Evolutionary conservation across 495 filamentous ascomycete species (phyloP).

Genomic region (Neurospora sp.): DNA sequence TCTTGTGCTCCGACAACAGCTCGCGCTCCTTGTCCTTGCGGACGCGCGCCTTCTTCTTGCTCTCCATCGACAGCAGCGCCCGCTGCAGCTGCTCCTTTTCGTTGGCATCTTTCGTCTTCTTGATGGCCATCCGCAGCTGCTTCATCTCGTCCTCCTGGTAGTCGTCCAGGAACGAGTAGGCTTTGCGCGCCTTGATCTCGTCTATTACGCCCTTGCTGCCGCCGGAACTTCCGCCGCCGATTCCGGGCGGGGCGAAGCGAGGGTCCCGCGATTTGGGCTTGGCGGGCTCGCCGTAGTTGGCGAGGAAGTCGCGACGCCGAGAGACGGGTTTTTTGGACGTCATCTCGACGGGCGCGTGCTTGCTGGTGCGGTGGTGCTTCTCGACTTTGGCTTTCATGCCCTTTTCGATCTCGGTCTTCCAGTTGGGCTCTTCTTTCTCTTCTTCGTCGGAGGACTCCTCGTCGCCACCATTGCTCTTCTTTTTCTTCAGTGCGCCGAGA

Average conservation of each 20-base stretch:
- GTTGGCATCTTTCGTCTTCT: conserved; percentile 51
- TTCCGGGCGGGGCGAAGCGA: conserved; percentile 50
- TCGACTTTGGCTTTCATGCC: conserved; percentile 6
- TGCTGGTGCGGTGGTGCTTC: conserved; percentile 46
- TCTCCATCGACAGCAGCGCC: conserved; percentile 57
- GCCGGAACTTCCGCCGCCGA: conserved; percentile 31
- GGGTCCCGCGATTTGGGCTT: conserved; percentile 63
- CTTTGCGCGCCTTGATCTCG: conserved; percentile 46
- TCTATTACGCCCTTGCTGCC: conserved; percentile 31
- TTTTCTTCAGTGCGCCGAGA: conserved; percentile 27
- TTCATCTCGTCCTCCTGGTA: conserved; percentile 74
- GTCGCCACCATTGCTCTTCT: conserved; percentile 7
- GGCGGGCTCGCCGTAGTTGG: conserved; percentile 32
- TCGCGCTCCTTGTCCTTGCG: conserved; percentile 55
- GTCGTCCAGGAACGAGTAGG: conserved; percentile 78
- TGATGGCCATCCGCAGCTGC: conserved; percentile 53
- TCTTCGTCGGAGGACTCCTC: conserved; percentile 5
- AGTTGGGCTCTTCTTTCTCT: conserved; percentile 6
- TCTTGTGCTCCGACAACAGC: conserved; percentile 61
- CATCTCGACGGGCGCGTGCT: conserved; percentile 77
- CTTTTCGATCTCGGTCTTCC: conserved; percentile 5
- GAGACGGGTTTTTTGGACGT: conserved; percentile 75
- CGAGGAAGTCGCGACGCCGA: conserved; percentile 62
- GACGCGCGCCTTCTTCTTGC: conserved; percentile 54
- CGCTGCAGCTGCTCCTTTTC: conserved; percentile 57